phyloP scores from a whole-genome alignment of 2,329 filamentous ascomycete genomes.

The Chrysoporthe deuterocubensis region DNA sequence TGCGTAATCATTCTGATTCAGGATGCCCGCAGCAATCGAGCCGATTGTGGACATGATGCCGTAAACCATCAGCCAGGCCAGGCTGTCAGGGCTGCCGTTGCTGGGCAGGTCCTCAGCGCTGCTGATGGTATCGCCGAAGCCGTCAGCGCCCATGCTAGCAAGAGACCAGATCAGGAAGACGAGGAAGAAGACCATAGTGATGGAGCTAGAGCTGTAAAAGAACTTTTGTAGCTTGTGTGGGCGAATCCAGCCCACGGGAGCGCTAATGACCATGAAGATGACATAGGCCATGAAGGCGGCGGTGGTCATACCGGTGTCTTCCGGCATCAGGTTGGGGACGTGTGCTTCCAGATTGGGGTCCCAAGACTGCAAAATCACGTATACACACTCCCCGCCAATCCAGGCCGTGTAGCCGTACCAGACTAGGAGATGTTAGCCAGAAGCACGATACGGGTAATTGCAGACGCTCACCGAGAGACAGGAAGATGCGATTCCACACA shows the following conservation, averaged over 20 bases:
- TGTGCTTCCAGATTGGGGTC: constrained; percentile 47
- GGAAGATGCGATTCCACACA: constrained; percentile 49
- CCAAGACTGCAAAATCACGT: constrained; percentile 50
- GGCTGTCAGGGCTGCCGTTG: constrained; percentile 38
- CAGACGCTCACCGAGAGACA: constrained; percentile 47
- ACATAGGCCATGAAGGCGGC: constrained; percentile 49
- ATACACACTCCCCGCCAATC: constrained; percentile 51
- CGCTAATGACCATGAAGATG: constrained; percentile 47
- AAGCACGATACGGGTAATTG: constrained; percentile 35
- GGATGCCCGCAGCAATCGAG: constrained; percentile 43
- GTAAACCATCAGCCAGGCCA: constrained; percentile 43
- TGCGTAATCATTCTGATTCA: constrained; percentile 46
- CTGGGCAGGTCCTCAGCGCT: constrained; percentile 32
- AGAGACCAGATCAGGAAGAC: constrained; percentile 49
- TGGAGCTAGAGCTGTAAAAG: constrained; percentile 45
- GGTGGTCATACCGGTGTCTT: constrained; percentile 47
- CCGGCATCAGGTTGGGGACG: constrained; percentile 47
- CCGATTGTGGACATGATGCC: constrained; percentile 44
- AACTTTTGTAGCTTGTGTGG: constrained; percentile 48
- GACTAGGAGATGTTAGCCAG: not conserved
- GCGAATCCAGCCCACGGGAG: constrained; percentile 49
- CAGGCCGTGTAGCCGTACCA: constrained; percentile 51
- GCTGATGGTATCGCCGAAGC: constrained; percentile 43
- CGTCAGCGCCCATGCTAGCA: constrained; percentile 45
- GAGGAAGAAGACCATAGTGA: constrained; percentile 47